A percentile compares a stretch with the other conserved stretches of the same genome.
These are phyloP conservation scores for Fusarium camptoceras DNA, from an alignment of 2,329 filamentous ascomycete genomes.

Conservation along the genomic window DNA sequence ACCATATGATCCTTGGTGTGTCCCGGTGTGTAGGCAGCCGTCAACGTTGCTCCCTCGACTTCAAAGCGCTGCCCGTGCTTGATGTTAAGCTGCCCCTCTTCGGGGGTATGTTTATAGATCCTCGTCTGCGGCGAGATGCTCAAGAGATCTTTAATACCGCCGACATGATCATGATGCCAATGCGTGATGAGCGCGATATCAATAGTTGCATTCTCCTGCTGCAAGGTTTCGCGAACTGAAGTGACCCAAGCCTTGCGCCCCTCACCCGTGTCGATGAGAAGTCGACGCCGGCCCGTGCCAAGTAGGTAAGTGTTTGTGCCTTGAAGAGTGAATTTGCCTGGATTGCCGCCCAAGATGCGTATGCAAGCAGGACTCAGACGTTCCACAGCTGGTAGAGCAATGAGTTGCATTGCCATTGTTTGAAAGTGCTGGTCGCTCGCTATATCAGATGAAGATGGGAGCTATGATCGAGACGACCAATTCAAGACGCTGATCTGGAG, in stretches of 20 bases:
- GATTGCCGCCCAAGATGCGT: conserved; percentile 90
- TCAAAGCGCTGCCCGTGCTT: conserved; percentile 65
- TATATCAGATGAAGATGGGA: not conserved
- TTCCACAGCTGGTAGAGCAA: conserved; percentile 77
- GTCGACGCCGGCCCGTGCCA: conserved; percentile 76
- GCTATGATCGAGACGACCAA: not conserved
- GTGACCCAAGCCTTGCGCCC: conserved; percentile 80
- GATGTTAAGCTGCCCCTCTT: conserved; percentile 58
- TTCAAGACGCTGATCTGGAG: conserved; percentile 13
- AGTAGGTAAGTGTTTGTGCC: conserved; percentile 96
- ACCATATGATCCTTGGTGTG: conserved; percentile 87
- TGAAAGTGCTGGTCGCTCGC: not conserved
- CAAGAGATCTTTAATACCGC: conserved; percentile 78
- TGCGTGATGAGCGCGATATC: conserved; percentile 84
- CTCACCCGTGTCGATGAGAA: conserved; percentile 92
- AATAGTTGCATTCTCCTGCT: conserved; percentile 75
- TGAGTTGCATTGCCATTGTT: conserved; percentile 70
- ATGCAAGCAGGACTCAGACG: conserved; percentile 82
- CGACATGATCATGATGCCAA: conserved; percentile 90
- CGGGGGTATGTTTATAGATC: conserved; percentile 75
- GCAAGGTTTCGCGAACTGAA: conserved; percentile 72
- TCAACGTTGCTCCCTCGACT: conserved; percentile 73
- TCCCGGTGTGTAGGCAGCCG: conserved; percentile 70
- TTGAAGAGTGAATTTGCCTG: conserved; percentile 80
- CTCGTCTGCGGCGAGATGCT: conserved; percentile 70